These are phyloP conservation scores for Gonapodya sp. DNA, from an alignment of 192 early-diverging fungal species.

Conservation along the genomic window DNA sequence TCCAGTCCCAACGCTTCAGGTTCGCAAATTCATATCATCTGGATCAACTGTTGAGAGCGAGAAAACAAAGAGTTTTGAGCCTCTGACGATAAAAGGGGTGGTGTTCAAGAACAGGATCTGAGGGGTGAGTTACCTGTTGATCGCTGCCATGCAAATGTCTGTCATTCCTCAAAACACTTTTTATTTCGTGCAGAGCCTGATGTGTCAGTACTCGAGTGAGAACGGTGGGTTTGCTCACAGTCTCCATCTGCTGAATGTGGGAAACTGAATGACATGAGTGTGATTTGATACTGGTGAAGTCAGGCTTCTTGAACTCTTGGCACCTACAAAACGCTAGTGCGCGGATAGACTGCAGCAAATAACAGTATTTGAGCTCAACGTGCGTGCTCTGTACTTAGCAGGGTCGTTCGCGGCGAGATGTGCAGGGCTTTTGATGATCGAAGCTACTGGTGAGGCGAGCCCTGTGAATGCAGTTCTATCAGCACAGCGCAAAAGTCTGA, in stretches of 20 bases:
- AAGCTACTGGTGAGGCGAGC: not conserved
- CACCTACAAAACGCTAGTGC: not conserved
- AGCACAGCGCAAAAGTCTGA: too few species aligned
- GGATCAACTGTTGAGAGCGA: not conserved
- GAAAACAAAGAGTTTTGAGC: not conserved
- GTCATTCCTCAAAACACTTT: not conserved
- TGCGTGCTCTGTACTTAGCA: not conserved
- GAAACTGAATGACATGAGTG: too few species aligned
- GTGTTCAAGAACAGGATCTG: not conserved
- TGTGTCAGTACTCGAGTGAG: not conserved
- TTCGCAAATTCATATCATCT: not conserved
- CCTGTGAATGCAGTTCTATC: too few species aligned
- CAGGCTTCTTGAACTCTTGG: not conserved
- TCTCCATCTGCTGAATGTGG: too few species aligned
- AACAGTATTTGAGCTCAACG: not conserved
- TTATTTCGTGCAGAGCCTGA: not conserved
- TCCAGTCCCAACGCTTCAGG: too few species aligned
- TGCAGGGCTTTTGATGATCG: not conserved
- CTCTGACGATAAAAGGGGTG: not conserved
- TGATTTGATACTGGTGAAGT: not conserved
- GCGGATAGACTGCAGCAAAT: not conserved
- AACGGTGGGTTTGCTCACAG: not conserved
- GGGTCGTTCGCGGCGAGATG: not conserved
- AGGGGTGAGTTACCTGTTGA: not conserved
- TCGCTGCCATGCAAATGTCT: not conserved